Evolutionary conservation across 208 protist species (phyloP), one percentile per base, ranked within the genome.

Genomic region (Acanthamoeba healyi): DNA sequence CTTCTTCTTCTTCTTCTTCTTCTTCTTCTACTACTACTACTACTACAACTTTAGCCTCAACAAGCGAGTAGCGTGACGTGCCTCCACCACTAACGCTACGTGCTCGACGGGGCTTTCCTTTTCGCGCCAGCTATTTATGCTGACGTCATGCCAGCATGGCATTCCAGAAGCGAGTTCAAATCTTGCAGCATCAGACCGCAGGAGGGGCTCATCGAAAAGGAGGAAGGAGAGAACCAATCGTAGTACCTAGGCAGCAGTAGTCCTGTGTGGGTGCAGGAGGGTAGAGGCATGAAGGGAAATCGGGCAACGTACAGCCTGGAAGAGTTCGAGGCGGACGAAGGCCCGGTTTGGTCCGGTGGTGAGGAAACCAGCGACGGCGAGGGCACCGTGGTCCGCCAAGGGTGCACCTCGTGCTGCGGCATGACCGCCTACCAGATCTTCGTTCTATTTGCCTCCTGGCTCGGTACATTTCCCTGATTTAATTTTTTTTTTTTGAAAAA

Each of bases 381-480:
- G 0, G 42, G 40, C 29, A 34, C 70, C 15, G 38, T 36, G 24
- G 34, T 26, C 40, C 12, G 38, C 0, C 36, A 7, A 34, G 61
- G 61, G 56, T 32, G 34, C 17, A 79, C 70, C 15, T 49, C 24
- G 12, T 86, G 38, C 77, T 91, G 84, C 36, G 84, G 84, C 7
- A 4, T 91, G 56, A 72, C 84, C 17, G 84, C 44, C 1, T 91
- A 91, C 54, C 84, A 91, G 24, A 15, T 34, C 26, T 91, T 91
- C 40, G 84, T 91, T 22, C 61, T 91, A 17, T 70, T 91, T 14
- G 84, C 84, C 4, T 91, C 84, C 9, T 91, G 84, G 84, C 81
- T 88, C 14, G 81, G 70, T 79, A 34, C 38, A 10, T 22, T 15
- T 7, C 9, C 54, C n/a, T 19, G 2, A 46, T 26, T 22, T 26